Evolutionary conservation across 768 basidiomycete genomes (phyloP).

Genomic region (Suillus lakei): DNA sequence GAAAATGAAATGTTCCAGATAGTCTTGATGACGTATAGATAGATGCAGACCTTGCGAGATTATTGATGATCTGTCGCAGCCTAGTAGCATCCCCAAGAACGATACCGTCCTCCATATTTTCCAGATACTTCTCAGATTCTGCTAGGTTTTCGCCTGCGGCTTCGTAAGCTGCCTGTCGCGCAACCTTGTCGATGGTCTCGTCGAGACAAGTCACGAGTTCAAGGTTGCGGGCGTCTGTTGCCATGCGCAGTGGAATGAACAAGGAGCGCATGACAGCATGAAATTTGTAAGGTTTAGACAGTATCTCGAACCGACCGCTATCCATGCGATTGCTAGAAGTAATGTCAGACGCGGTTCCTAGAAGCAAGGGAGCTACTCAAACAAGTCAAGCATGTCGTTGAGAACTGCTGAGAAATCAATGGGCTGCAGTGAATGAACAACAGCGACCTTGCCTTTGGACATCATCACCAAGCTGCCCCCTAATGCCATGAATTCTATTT

Average conservation of each 20-base stretch:
- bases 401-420: conserved; percentile 50
- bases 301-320: conserved; percentile 80
- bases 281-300: conserved; percentile 69
- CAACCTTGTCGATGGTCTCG: conserved; percentile 65
- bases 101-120: conserved; percentile 55
- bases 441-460: conserved; percentile 65
- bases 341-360: conserved; percentile 4
- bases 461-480: conserved; percentile 86
- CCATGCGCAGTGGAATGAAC: conserved; percentile 68
- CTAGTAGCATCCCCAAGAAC: conserved; percentile 88
- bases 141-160: conserved; percentile 54
- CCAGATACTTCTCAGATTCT: background rate
- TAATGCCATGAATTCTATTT: conserved; percentile 87
- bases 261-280: conserved; percentile 79
- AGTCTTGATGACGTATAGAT: background rate
- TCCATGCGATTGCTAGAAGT: conserved; percentile 78
- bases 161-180: conserved; percentile 61
- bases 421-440: conserved; percentile 6
- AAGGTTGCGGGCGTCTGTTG: conserved; percentile 68
- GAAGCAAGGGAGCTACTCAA: conserved; percentile 28
- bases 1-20: conserved; percentile 1
- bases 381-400: conserved; percentile 85
- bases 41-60: conserved; percentile 67
- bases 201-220: conserved; percentile 75
- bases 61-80: conserved; percentile 80